Conservation (phyloP, 371 early-diverging fungal species). For the Mortierella sp. region DNA sequence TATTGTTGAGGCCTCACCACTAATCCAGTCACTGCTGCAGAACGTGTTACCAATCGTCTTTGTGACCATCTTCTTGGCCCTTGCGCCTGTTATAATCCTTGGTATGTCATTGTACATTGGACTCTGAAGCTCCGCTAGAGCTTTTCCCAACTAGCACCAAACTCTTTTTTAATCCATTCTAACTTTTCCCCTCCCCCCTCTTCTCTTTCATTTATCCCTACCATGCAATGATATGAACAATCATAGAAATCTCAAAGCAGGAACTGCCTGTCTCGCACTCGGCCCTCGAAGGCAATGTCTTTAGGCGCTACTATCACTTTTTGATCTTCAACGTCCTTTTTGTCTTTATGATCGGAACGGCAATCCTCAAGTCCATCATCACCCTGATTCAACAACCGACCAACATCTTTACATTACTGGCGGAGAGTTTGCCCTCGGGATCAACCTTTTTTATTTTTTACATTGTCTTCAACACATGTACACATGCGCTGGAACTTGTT, state of each 20-base stretch:
- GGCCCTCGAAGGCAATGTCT: constrained; percentile 73
- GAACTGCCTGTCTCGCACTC: constrained; percentile 71
- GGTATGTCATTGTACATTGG: constrained; percentile 34
- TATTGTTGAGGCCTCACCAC: constrained; percentile 64
- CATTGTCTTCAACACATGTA: constrained; percentile 77
- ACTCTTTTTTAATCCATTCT: no score
- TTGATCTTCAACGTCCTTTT: constrained; percentile 91
- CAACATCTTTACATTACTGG: constrained; percentile 42
- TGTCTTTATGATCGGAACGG: constrained; percentile 85
- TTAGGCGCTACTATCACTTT: constrained; percentile 88
- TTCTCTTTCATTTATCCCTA: not conserved
- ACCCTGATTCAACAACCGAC: constrained; percentile 59
- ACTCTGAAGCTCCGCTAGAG: not conserved
- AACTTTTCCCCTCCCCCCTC: not conserved
- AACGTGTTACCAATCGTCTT: constrained; percentile 75
- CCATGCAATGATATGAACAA: no score
- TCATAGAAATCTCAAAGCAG: constrained; percentile 66
- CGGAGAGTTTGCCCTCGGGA: constrained; percentile 55
- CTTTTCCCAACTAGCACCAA: no score
- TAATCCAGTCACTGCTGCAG: constrained; percentile 69
- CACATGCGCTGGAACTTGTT: constrained; percentile 73
- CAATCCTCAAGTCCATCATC: constrained; percentile 79
- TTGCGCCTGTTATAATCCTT: constrained; percentile 63
- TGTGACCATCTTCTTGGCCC: constrained; percentile 73
- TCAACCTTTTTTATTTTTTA: constrained; percentile 86